Base-by-base conservation (phyloP, 140 eudicot species). In the Flaveria floridana region DNA sequence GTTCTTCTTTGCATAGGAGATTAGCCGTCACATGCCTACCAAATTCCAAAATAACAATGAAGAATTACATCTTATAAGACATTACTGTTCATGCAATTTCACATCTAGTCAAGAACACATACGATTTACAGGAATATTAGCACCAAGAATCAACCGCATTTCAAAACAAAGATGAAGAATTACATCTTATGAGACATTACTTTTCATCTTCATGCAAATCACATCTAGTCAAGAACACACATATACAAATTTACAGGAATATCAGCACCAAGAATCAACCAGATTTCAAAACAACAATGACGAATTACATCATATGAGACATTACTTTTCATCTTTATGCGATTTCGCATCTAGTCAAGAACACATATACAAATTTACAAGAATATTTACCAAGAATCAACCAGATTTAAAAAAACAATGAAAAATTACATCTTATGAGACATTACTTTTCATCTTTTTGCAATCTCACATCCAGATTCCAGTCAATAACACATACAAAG, bases 1-100 rank as follows among this genome's bases (percentile, higher is more conserved):
- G 86, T 79, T 74, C 77, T 83, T 80, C 79, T 88, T 82, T 71
- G 82, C 83, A 68, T 79, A 88, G 96, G 87, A 89, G 93, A 90
- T 85, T 88, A 88, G 95, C 85, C 88, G 78, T 83, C 86, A 83
- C 82, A 83, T 86, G 75, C 84, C 96, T 88, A 25, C 28, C 53
- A 18, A n/a, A 39, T 37, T 65, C 18, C 52, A 65, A 65, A 65
- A 7, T 30, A 65, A 19, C 14, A 57, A 20, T 58, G 37, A 21
- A 21, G 1, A 58, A 21, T 58, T 21, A 65, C 9, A 37, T n/a
- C 28, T 39, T 37, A n/a, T 65, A 15, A 9, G 52, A 23, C 30
- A 58, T 42, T 19, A 42, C 0, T 37, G 28, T 25, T 63, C 68
- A 13, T 26, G 3, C 18, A 63, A 63, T 14, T 28, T 26, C 3